Evolutionary conservation across 371 early-diverging fungal species (phyloP).

Genomic region (Fennellomyces sp.): DNA sequence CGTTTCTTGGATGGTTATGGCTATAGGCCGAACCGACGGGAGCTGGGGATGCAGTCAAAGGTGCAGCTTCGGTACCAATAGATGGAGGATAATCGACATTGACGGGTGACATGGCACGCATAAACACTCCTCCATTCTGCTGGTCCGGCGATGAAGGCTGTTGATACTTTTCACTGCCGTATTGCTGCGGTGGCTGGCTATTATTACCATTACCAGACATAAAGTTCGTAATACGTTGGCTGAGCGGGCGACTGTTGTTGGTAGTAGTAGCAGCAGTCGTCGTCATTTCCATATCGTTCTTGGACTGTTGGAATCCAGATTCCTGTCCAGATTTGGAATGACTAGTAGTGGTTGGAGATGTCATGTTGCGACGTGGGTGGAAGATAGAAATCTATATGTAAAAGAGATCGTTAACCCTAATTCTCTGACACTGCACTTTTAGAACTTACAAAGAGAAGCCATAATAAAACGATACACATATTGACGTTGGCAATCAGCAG

Average conservation of each 20-base stretch:
- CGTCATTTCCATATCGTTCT: constrained; percentile 23
- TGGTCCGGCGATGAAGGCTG: background rate
- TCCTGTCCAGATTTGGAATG: constrained; percentile 11
- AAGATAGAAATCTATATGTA: constrained; percentile 42
- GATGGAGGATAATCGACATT: constrained; percentile 32
- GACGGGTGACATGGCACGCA: constrained; percentile 45
- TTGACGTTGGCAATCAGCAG: constrained; percentile 40
- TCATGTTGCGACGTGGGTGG: constrained; percentile 38
- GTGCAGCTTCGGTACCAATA: constrained; percentile 21
- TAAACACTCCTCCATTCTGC: constrained; percentile 22
- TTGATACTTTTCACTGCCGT: constrained; percentile 11
- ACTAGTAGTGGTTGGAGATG: background rate
- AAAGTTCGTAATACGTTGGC: constrained; percentile 25
- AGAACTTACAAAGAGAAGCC: constrained; percentile 40
- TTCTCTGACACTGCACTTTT: background rate
- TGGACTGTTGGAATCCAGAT: constrained; percentile 6
- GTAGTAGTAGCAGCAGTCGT: background rate
- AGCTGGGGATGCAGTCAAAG: constrained; percentile 21
- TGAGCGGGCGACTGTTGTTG: constrained; percentile 1
- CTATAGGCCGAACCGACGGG: background rate
- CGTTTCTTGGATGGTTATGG: no score
- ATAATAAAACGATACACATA: constrained; percentile 27
- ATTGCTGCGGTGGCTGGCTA: background rate
- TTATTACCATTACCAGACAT: constrained; percentile 2
- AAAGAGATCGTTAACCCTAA: background rate